A percentile compares a stretch with the other conserved stretches of the same genome.
phyloP scores from a whole-genome alignment of 2,329 filamentous ascomycete species.

The Colletotrichum trifolii region DNA sequence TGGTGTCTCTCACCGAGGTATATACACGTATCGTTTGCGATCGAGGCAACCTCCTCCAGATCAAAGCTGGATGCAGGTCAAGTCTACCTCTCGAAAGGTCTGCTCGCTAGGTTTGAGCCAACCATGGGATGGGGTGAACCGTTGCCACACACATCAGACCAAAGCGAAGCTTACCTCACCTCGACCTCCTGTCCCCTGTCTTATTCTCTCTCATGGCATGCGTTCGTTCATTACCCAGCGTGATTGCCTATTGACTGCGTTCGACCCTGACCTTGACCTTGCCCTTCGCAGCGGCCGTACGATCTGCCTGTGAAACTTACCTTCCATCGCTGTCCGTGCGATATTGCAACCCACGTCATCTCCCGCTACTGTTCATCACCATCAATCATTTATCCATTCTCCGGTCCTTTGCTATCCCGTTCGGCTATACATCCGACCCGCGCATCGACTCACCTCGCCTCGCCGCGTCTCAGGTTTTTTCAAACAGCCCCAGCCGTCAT shows the following conservation, averaged over 20 bases:
- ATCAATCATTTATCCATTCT: background rate
- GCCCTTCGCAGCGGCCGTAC: conserved; percentile 12
- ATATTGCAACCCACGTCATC: conserved; percentile 29
- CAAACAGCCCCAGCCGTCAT: background rate
- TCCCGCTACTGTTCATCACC: conserved; percentile 22
- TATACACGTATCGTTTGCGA: too few relatives aligned
- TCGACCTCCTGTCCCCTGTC: background rate
- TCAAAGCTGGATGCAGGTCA: too few relatives aligned
- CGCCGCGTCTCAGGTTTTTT: conserved; percentile 15
- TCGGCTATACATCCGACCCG: too few relatives aligned
- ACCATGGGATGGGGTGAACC: too few relatives aligned
- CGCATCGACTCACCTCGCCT: background rate
- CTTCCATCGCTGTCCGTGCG: conserved; percentile 16
- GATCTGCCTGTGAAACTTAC: conserved; percentile 25
- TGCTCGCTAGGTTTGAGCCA: too few relatives aligned
- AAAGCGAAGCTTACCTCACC: background rate
- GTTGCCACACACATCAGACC: too few relatives aligned
- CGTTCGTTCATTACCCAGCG: background rate
- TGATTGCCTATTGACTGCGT: background rate
- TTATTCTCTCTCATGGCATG: too few relatives aligned
- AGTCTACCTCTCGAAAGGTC: too few relatives aligned
- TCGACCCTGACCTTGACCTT: conserved; percentile 15
- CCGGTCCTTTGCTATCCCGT: background rate
- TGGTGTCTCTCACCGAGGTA: too few relatives aligned
- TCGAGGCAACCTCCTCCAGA: too few relatives aligned